These are phyloP conservation scores for Tardiomyces depauwii DNA, from an alignment of 1,139 yeast genomes.

Conservation along the genomic window DNA sequence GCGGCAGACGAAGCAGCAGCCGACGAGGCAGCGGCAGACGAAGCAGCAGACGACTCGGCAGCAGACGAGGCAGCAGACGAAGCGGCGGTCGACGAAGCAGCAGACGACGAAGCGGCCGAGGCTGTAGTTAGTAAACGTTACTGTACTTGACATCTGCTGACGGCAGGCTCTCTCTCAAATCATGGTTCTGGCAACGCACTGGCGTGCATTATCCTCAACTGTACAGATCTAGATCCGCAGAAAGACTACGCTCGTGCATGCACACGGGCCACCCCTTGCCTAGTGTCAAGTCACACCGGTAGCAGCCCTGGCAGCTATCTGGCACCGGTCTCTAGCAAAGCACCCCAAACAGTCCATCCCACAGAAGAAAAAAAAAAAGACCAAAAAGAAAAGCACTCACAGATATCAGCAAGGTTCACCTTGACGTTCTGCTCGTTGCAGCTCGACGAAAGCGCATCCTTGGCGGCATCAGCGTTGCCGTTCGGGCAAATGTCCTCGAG, in stretches of 20 bases:
- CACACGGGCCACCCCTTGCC: too few species aligned
- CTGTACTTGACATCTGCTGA: too few species aligned
- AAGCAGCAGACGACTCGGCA: not conserved
- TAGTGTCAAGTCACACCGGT: too few species aligned
- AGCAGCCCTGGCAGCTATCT: too few species aligned
- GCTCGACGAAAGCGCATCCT: slow-evolving; percentile 38
- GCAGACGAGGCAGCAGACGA: not conserved
- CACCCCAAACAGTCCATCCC: too few species aligned
- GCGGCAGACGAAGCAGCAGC: slow-evolving; percentile 2
- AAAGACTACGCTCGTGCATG: too few species aligned
- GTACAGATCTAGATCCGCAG: too few species aligned
- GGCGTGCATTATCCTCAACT: too few species aligned
- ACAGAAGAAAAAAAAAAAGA: too few species aligned
- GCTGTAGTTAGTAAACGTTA: slow-evolving; percentile 6
- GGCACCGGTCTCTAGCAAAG: too few species aligned
- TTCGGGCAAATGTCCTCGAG: slow-evolving; percentile 55
- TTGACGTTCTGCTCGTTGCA: not conserved
- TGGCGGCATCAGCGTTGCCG: slow-evolving; percentile 46
- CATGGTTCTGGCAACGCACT: too few species aligned
- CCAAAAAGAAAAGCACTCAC: not conserved
- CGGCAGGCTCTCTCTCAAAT: too few species aligned
- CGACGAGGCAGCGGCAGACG: not conserved
- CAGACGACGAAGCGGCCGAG: slow-evolving; percentile 1
- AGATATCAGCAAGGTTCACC: not conserved
- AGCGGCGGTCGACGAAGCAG: slow-evolving; percentile 6